A percentile compares a stretch with the other conserved stretches of the same genome.
phyloP scores from a whole-genome alignment of 73 alveolate genomes.

The Paramecium sexaurelia region DNA sequence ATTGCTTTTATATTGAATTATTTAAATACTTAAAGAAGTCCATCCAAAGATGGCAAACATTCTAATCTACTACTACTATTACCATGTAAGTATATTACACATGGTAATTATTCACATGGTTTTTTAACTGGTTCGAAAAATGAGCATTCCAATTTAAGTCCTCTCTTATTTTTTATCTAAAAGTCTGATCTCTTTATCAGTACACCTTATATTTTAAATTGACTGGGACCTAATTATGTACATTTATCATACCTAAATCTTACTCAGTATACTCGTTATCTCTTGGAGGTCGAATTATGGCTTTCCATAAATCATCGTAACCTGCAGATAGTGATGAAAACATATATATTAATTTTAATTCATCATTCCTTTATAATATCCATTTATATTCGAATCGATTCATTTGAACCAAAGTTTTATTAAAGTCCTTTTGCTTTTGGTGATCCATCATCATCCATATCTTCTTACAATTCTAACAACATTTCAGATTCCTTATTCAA shows the following conservation, averaged over 20 bases:
- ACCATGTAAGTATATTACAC: constrained; percentile 95
- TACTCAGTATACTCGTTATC: constrained; percentile 82
- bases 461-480: constrained; percentile 35
- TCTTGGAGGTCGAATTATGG: constrained; percentile 99
- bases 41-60: constrained; percentile 76
- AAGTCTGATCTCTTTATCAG: constrained; percentile 78
- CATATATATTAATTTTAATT: constrained; percentile 23
- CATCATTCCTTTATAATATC: constrained; percentile 3
- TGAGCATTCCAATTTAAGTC: constrained; percentile 81
- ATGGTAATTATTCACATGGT: constrained; percentile 85
- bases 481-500: constrained; percentile 20
- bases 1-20: background rate
- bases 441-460: constrained; percentile 35
- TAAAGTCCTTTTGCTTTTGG: background rate
- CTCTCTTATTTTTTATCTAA: constrained; percentile 74
- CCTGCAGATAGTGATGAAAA: constrained; percentile 70
- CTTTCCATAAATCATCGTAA: constrained; percentile 96
- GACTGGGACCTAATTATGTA: constrained; percentile 80
- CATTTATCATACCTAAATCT: constrained; percentile 80
- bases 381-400: constrained; percentile 6
- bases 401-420: background rate
- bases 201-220: constrained; percentile 78
- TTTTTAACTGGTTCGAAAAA: constrained; percentile 85
- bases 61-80: constrained; percentile 95
- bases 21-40: constrained; percentile 72